These are phyloP conservation scores for Metarhizium guizhouense DNA, from an alignment of 2,329 filamentous ascomycete species.

Conservation along the genomic window DNA sequence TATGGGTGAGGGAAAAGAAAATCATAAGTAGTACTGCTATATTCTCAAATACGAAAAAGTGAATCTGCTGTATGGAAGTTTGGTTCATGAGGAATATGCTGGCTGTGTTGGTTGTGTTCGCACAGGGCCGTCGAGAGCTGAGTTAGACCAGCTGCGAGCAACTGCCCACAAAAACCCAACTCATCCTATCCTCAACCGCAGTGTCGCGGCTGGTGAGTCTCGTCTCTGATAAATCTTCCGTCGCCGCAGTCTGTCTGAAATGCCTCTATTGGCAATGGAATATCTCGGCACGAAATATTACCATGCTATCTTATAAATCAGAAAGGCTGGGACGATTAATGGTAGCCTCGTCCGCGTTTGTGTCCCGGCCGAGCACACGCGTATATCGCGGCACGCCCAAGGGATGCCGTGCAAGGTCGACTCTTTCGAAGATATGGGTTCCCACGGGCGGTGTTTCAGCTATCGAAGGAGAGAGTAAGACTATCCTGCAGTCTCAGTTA, in stretches of 20 bases:
- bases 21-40: too few species aligned
- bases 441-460: slow-evolving; percentile 62
- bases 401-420: slow-evolving; percentile 16
- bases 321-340: slow-evolving; percentile 7
- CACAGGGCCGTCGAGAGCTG: too few species aligned
- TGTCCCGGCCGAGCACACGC: slow-evolving; percentile 12
- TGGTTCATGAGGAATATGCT: too few species aligned
- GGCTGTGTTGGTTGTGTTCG: too few species aligned
- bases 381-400: slow-evolving; percentile 8
- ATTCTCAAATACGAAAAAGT: too few species aligned
- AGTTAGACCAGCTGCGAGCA: not conserved
- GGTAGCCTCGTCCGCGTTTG: slow-evolving; percentile 3
- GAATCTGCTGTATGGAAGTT: too few species aligned
- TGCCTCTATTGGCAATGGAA: not conserved
- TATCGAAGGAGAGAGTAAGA: slow-evolving; percentile 43
- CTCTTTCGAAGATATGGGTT: slow-evolving; percentile 67
- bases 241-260: not conserved
- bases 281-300: not conserved
- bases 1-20: too few species aligned
- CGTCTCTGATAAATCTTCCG: not conserved
- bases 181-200: not conserved
- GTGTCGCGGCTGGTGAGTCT: not conserved
- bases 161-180: not conserved
- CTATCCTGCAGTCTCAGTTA: not conserved
- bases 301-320: slow-evolving; percentile 12